Conservation (phyloP, 495 filamentous ascomycete species). For the Aspergillus egyptiacus region DNA sequence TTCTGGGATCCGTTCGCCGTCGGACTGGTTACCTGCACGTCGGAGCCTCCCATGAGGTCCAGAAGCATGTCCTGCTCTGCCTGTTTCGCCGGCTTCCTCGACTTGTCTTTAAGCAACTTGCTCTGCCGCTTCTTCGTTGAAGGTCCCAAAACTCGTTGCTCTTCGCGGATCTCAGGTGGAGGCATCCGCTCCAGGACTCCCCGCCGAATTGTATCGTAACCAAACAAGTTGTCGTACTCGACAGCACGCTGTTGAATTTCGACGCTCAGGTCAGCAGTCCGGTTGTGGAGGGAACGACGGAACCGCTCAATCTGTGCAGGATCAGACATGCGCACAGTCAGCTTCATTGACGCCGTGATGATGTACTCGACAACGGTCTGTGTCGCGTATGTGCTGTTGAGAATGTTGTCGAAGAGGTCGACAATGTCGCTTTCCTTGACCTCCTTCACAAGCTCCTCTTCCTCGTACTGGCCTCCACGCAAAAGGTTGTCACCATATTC, state of each 20-base stretch:
- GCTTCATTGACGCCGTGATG: constrained; percentile 89
- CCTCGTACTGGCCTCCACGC: constrained; percentile 85
- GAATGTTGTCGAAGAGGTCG: constrained; percentile 82
- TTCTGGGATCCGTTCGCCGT: constrained; percentile 62
- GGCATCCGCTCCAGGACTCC: constrained; percentile 98
- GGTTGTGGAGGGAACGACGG: constrained; percentile 64
- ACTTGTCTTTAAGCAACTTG: constrained; percentile 62
- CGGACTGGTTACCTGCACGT: constrained; percentile 46
- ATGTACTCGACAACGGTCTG: constrained; percentile 92
- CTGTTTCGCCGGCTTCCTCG: constrained; percentile 66
- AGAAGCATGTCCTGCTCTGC: constrained; percentile 87
- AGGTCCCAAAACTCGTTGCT: constrained; percentile 83
- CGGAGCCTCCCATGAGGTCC: constrained; percentile 85
- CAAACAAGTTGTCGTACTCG: constrained; percentile 90
- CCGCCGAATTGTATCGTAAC: constrained; percentile 75
- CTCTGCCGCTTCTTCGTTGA: constrained; percentile 73
- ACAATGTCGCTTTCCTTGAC: constrained; percentile 87
- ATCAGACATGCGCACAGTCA: constrained; percentile 82
- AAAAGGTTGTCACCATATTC: constrained; percentile 91
- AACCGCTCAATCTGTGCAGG: constrained; percentile 78
- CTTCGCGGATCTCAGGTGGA: constrained; percentile 90
- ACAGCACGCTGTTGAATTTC: constrained; percentile 94
- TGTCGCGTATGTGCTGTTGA: constrained; percentile 87
- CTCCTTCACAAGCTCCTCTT: constrained; percentile 86
- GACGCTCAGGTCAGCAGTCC: constrained; percentile 79